Evolutionary conservation across 345 rosid species (phyloP), one percentile per base, ranked within the genome.

Genomic region (Aethionema arabicum): DNA sequence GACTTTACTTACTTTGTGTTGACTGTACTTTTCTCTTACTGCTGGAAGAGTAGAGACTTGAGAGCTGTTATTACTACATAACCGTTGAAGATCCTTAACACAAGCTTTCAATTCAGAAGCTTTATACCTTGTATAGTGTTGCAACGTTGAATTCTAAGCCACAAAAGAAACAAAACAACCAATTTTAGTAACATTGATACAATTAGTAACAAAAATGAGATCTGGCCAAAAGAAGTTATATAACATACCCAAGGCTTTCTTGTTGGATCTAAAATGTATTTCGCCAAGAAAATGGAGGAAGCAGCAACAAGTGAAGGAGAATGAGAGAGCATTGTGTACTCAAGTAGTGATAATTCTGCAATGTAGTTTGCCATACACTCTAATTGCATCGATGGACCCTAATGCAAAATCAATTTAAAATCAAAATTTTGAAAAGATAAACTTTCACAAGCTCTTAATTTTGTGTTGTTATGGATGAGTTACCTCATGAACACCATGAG

Each of bases 211-310:
- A 11, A 7, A 6, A 8, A 16, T n/a, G 16, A 14, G 14, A 43
- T 32, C 21, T 38, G 32, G 38, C 29, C 2, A 31, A 33, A 55
- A 10, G 1, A 15, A 11, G 12, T 49, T 10, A 40, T n/a, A n/a
- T n/a, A 49, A 61, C 84, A n/a, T 85, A 92, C 98, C 99, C 99
- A 93, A 40, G 99, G 96, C 73, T 76, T 83, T 75, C 75, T 84
- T 33, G 88, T 75, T 53, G 97, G 96, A 61, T 75, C 60, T 54
- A 93, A 76, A 14, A 93, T 72, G 58, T 70, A 93, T 72, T 90
- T 93, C 21, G 96, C 95, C 74, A 93, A 77, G 79, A 93, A 90
- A 67, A 90, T 85, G 27, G 99, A 79, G 0, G 96, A 93, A 54
- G 96, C 91, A 27, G 97, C 97, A 1, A 87, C 46, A 0, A 93